Evolutionary conservation across 177 flowering plant species (phyloP), one percentile per base, ranked within the genome.

Genomic region (Vitis hybrid): DNA sequence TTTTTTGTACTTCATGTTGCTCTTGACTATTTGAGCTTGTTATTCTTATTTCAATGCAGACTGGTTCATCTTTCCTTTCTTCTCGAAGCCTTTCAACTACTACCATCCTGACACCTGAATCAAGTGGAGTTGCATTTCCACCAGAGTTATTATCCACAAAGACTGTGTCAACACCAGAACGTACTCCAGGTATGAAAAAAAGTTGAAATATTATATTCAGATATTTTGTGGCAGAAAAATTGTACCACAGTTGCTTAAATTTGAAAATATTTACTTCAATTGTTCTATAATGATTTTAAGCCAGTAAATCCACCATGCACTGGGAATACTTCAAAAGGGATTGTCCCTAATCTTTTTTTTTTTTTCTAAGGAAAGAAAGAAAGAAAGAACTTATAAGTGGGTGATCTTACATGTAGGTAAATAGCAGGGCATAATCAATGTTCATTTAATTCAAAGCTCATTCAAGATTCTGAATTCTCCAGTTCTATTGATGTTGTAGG

Each of bases 91-190:
- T 86, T 68, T 86, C 86, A 13, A 85, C 90, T 59, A 70, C 90
- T 59, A 70, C 88, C 11, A 81, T 84, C 31, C 62, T 84, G 76
- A 86, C 88, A 49, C 87, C 90, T 57, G 86, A 79, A 65, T 79
- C 91, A 64, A 69, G 79, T 70, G 86, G 75, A 44, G 82, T 71
- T 62, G 69, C 72, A 33, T 71, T 89, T 76, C 94, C 96, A 7
- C 72, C 89, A 14, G 85, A 88, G 66, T 80, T 87, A 65, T 69
- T 90, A 67, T 77, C 92, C 17, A 79, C 71, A 55, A 80, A 80
- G 77, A 50, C 74, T 28, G 79, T 78, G 59, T 20, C 73, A 15
- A 70, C 82, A 38, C 81, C 86, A 12, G 92, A 93, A 15, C 81
- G 85, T 28, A 58, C 73, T 51, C 82, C 80, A 79, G 97, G 98